Evolutionary conservation across 2,329 filamentous ascomycete species (phyloP).

Genomic region (Talaromyces pinophilus): DNA sequence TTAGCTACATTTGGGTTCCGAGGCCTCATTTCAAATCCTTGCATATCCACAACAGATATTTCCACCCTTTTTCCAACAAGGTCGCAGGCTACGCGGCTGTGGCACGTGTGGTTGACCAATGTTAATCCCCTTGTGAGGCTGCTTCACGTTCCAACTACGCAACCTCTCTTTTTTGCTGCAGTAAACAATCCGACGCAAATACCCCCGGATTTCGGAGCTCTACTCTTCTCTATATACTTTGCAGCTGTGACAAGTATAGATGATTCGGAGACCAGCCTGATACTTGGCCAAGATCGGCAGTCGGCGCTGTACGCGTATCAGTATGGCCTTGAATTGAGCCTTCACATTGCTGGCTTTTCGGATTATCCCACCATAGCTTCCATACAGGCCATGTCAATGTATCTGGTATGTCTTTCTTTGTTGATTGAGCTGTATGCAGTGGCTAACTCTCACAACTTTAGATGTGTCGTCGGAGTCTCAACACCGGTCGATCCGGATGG

Average conservation of each 20-base stretch:
- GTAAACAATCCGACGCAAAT: slow-evolving; percentile 30
- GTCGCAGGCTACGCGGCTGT: slow-evolving; percentile 32
- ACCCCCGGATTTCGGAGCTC: slow-evolving; percentile 28
- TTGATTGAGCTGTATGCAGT: background rate
- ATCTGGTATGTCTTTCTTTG: slow-evolving; percentile 34
- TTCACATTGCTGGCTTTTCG: slow-evolving; percentile 45
- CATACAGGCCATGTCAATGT: slow-evolving; percentile 40
- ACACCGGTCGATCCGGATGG: slow-evolving; percentile 40
- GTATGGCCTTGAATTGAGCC: slow-evolving; percentile 40
- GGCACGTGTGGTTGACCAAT: slow-evolving; percentile 33
- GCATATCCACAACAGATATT: slow-evolving; percentile 22
- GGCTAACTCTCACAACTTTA: slow-evolving; percentile 8
- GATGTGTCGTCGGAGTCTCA: slow-evolving; percentile 29
- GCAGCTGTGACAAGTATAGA: slow-evolving; percentile 27
- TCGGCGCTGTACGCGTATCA: slow-evolving; percentile 28
- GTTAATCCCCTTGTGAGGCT: slow-evolving; percentile 35
- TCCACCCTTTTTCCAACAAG: slow-evolving; percentile 27
- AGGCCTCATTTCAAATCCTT: slow-evolving; percentile 30
- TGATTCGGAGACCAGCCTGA: slow-evolving; percentile 26
- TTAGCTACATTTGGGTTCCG: slow-evolving; percentile 28
- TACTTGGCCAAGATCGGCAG: slow-evolving; percentile 22
- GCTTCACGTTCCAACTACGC: slow-evolving; percentile 33
- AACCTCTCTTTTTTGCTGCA: slow-evolving; percentile 32
- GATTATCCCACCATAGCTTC: slow-evolving; percentile 42
- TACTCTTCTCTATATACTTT: slow-evolving; percentile 35